Base-by-base conservation (phyloP, 345 rosid species). In the Raphanus sativus region DNA sequence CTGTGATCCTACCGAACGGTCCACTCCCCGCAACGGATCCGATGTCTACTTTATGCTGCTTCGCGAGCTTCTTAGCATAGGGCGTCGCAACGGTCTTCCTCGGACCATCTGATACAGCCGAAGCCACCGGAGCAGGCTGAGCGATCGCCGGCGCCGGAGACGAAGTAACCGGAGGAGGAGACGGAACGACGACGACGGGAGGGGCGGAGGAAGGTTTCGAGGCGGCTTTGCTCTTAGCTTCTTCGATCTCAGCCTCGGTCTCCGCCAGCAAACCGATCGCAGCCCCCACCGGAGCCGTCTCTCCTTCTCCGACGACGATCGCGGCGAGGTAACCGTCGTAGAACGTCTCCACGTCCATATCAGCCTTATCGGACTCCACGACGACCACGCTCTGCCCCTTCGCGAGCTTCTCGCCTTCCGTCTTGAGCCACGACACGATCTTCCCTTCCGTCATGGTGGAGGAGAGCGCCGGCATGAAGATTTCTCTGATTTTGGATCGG, bases 381-480 rank as follows among this genome's bases (percentile, higher is more conserved):
- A 94, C 98, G 6, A 94, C 98, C 33, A 92, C 97, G 78, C 97
- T 94, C 67, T 94, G 97, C 17, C 97, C 98, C 67, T 92, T 92
- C 36, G 92, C 85, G 55, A 94, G 92, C 58, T 86, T 85, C 77
- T 94, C 98, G 29, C 97, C 97, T 75, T 94, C 97, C 26, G 97
- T 90, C 84, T 88, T 94, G 81, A 89, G 82, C 98, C 98, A 94
- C 6, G 97, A 92, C 28, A 92, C 98, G 83, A 94, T 94, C 84
- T 94, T 94, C 55, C 97, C 98, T 83, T 94, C 98, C n/a, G 97
- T 91, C 98, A 94, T 94, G 72, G 98, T 92, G 76, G 98, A 94
- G 69, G 98, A 92, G 74, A 94, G 95, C 5, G 98, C 96, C 5
- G 98, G 98, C 98, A 94, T 94, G 88, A 94, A 94, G 75, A 94